phyloP scores from a whole-genome alignment of 2,329 filamentous ascomycete genomes.

The Colletotrichum lupini region DNA sequence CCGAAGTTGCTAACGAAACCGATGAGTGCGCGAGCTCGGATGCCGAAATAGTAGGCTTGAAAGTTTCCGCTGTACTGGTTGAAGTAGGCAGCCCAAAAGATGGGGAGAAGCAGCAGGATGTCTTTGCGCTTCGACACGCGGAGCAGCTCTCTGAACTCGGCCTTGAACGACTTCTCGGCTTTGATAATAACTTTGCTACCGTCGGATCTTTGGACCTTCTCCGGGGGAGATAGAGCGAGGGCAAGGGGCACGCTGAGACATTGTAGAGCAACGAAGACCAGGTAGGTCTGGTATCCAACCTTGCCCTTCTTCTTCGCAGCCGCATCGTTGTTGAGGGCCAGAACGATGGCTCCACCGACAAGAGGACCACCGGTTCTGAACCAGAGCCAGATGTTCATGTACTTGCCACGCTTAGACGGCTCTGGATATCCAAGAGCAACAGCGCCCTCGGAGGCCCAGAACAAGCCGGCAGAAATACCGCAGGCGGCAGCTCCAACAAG shows the following conservation, averaged over 20 bases:
- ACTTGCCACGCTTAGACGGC: conserved; percentile 56
- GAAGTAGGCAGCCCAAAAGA: conserved; percentile 44
- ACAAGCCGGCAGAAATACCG: conserved; percentile 59
- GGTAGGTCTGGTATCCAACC: conserved; percentile 41
- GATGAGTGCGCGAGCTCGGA: conserved; percentile 58
- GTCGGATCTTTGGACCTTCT: conserved; percentile 42
- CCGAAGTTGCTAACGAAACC: conserved; percentile 52
- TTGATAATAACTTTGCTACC: conserved; percentile 42
- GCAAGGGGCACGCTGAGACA: conserved; percentile 42
- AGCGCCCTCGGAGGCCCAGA: conserved; percentile 63
- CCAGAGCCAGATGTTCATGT: conserved; percentile 51
- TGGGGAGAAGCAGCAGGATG: conserved; percentile 38
- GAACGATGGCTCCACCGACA: conserved; percentile 57
- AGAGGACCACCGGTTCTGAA: conserved; percentile 61
- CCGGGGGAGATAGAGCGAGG: conserved; percentile 41
- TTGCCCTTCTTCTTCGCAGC: conserved; percentile 39
- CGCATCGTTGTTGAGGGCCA: conserved; percentile 52
- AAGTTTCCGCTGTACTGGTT: conserved; percentile 56
- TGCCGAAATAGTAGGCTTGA: conserved; percentile 51
- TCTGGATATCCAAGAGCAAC: conserved; percentile 62
- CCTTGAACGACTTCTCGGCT: conserved; percentile 38
- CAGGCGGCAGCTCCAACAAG: conserved; percentile 59
- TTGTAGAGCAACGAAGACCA: conserved; percentile 44
- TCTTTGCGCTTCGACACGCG: conserved; percentile 36
- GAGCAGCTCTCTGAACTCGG: conserved; percentile 41